Evolutionary conservation across 1,284 basidiomycete genomes (phyloP).

Genomic region (Naganishia liquefaciens): DNA sequence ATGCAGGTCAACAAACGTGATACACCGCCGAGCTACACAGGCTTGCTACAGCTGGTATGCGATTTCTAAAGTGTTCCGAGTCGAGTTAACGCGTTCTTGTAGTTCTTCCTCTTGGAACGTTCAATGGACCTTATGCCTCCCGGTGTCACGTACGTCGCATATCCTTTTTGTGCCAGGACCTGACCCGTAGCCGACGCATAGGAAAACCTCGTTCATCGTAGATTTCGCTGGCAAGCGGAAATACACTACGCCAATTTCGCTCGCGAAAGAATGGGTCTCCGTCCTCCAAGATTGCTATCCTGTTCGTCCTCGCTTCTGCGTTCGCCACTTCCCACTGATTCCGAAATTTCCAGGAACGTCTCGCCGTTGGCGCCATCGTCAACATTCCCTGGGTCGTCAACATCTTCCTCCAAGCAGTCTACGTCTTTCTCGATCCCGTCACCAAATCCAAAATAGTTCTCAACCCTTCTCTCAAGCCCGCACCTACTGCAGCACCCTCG

Average conservation of each 20-base stretch:
- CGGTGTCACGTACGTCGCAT: conserved; percentile 43
- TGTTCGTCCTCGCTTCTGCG: conserved; percentile 3
- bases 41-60: conserved; percentile 32
- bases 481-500: background rate
- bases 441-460: conserved; percentile 31
- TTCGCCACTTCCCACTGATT: conserved; percentile 37
- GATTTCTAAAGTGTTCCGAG: background rate
- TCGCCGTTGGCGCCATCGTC: conserved; percentile 41
- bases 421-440: conserved; percentile 49
- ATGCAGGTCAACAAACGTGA: conserved; percentile 30
- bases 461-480: conserved; percentile 18
- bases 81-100: background rate
- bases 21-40: conserved; percentile 27
- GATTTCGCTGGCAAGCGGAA: conserved; percentile 50
- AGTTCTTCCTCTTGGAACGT: conserved; percentile 49
- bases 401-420: conserved; percentile 46
- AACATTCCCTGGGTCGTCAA: conserved; percentile 47
- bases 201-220: conserved; percentile 43
- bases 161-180: background rate
- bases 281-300: conserved; percentile 33
- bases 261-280: conserved; percentile 31
- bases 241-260: conserved; percentile 34
- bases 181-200: conserved; percentile 10
- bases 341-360: conserved; percentile 43
- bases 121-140: conserved; percentile 46